Evolutionary conservation across 768 basidiomycete genomes (phyloP).

Genomic region (Calocybe gangraenosa): DNA sequence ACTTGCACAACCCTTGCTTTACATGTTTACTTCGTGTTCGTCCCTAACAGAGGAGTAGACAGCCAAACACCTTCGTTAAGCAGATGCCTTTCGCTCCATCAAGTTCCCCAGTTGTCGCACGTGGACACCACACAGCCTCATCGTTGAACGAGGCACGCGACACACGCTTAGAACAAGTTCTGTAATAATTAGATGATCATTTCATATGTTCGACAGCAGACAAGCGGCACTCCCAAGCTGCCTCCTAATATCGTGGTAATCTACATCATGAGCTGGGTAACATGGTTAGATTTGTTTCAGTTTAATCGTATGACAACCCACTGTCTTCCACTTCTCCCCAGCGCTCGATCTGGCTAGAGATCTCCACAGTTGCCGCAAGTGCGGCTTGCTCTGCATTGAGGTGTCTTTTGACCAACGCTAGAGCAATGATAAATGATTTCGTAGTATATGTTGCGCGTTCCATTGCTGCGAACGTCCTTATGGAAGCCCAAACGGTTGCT

Average conservation of each 20-base stretch:
- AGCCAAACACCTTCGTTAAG: neutral
- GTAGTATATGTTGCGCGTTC: constrained; percentile 86
- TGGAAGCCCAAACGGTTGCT: neutral
- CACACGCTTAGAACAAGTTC: neutral
- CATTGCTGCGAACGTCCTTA: constrained; percentile 55
- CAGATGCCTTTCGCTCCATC: neutral
- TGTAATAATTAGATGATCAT: neutral
- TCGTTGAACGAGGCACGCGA: too few relatives aligned
- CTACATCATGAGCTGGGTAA: constrained; percentile 89
- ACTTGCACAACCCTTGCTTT: too few relatives aligned
- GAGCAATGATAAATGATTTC: constrained; percentile 86
- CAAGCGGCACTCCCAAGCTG: constrained; percentile 80
- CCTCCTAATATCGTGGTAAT: constrained; percentile 88
- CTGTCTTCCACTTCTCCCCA: constrained; percentile 99
- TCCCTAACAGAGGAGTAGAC: too few relatives aligned
- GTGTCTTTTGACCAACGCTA: constrained; percentile 76
- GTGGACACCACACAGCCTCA: too few relatives aligned
- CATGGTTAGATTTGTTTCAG: constrained; percentile 10
- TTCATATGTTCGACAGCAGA: constrained; percentile 39
- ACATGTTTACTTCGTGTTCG: too few relatives aligned
- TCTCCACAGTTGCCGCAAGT: constrained; percentile 84
- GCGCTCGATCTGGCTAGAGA: constrained; percentile 89
- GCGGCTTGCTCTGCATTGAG: constrained; percentile 83
- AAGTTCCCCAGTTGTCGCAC: too few relatives aligned
- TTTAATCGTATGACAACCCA: constrained; percentile 39